Evolutionary conservation across 305 asterid genomes (phyloP).

Genomic region (Fraxinus ornus): DNA sequence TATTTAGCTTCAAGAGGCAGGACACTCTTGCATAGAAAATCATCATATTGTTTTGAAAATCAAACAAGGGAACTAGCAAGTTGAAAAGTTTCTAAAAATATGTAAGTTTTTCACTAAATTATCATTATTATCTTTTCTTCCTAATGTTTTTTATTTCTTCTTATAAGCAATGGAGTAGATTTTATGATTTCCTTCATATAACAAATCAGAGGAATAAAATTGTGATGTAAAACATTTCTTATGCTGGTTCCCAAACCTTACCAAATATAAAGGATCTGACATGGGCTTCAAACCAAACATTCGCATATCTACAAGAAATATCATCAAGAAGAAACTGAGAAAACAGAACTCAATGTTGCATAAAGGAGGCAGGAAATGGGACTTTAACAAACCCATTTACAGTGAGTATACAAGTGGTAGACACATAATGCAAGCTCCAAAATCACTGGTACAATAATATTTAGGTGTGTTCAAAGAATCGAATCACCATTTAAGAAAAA

Average conservation of each 20-base stretch:
- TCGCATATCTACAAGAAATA: constrained; percentile 76
- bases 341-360: constrained; percentile 25
- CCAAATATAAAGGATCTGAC: constrained; percentile 85
- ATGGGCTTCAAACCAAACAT: constrained; percentile 81
- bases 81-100: not conserved
- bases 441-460: constrained; percentile 2
- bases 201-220: constrained; percentile 12
- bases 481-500: not conserved
- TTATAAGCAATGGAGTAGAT: not conserved
- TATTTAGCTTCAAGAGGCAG: constrained; percentile 6
- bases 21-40: not conserved
- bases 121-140: not conserved
- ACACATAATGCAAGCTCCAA: not conserved
- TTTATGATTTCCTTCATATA: constrained; percentile 2
- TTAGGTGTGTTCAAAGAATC: not conserved
- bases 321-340: constrained; percentile 30
- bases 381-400: not conserved
- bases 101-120: not conserved
- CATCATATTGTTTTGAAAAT: not conserved
- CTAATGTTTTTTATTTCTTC: not conserved
- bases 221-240: constrained; percentile 20
- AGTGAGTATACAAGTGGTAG: not conserved
- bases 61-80: not conserved
- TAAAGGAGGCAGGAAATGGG: constrained; percentile 13
- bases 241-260: constrained; percentile 43